Evolutionary conservation across 768 basidiomycete genomes (phyloP), one percentile per base, ranked within the genome.

Genomic region (Leucocoprinus leucothites): DNA sequence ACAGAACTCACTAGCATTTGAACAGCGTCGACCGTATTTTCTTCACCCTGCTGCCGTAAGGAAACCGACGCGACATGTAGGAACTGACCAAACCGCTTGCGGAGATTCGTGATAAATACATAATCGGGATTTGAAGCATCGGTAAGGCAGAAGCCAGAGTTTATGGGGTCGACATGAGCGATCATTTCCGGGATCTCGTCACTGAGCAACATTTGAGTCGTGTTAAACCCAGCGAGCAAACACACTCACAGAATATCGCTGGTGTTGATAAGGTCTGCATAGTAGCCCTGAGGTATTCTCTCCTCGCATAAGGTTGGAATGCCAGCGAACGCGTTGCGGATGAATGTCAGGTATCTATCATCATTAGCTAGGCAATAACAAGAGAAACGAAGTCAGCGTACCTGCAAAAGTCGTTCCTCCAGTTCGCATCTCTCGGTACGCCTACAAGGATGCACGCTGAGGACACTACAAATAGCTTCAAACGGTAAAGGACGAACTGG

Each of bases 331-430:
- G 86, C 85, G 63, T 88, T 84, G 53, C 86, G 85, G 49, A 94
- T 82, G 48, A 89, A 75, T 58, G 81, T 87, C 48, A 91, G 65
- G 67, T 86, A 81, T 35, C 87, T 88, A 51, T 38, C 18, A 25
- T 7, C 16, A 16, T 48, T 8, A 47, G 47, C 53, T 36, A 53
- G 14, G 44, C 42, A 11, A 41, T 28, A 24, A 18, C 31, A 26
- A 9, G 42, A n/a, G 11, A 28, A 26, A 18, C 48, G 25, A 48
- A 50, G 21, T 44, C 67, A 26, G 70, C 77, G 38, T 28, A 85
- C 80, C 91, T 81, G 72, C 91, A 94, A 64, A 94, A 91, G 59
- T 94, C 89, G 67, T 91, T 93, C 11, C 86, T 78, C 91, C 91
- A 94, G 14, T 78, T 59, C 14, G 79, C 78, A 66, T 88, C 80